Evolutionary conservation across 768 basidiomycete genomes (phyloP).

Genomic region (Tulasnella sp.): DNA sequence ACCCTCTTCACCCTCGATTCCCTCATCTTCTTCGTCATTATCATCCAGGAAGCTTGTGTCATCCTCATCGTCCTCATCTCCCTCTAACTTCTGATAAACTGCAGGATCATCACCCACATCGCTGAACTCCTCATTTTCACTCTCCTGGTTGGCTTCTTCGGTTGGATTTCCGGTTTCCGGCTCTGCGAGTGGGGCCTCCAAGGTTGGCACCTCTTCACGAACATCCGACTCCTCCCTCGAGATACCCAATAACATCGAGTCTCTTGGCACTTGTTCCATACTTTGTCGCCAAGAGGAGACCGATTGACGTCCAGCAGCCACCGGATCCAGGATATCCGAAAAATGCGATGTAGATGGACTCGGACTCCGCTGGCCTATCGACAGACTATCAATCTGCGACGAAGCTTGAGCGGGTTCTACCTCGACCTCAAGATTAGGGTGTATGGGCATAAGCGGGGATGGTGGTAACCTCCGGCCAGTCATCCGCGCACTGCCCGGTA

Average conservation of each 20-base stretch:
- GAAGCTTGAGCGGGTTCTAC: constrained; percentile 10
- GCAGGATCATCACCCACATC: background rate
- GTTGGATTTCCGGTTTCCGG: background rate
- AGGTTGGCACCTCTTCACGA: background rate
- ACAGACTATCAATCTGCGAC: background rate
- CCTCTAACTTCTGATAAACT: background rate
- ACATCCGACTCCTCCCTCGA: background rate
- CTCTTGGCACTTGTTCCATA: background rate
- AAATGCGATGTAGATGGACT: background rate
- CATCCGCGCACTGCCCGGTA: background rate
- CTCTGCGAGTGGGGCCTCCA: background rate
- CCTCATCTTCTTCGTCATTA: background rate
- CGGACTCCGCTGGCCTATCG: background rate
- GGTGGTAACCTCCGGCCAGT: background rate
- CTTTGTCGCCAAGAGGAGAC: background rate
- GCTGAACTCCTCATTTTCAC: background rate
- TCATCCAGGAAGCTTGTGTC: background rate
- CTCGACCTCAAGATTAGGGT: background rate
- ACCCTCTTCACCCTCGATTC: background rate
- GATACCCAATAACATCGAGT: background rate
- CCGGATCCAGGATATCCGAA: background rate
- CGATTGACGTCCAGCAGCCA: background rate
- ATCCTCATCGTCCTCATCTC: background rate
- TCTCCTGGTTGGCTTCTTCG: background rate
- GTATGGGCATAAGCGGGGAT: background rate